Percentiles rank a stretch among this genome's conserved stretches.
Conservation (phyloP, 257 asterid species). For the Capsicum pubescens region DNA sequence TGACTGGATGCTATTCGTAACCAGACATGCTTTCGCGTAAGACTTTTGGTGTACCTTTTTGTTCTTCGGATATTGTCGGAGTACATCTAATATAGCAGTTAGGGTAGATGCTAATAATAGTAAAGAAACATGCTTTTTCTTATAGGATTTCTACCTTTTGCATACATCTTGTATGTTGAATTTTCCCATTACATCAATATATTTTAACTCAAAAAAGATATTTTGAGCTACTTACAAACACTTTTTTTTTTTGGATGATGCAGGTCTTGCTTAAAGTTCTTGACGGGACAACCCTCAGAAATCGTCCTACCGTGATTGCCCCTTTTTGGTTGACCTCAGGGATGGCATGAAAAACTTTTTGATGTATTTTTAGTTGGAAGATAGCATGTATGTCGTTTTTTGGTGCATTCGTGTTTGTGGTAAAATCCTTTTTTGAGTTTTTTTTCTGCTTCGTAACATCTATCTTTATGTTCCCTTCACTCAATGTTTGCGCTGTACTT, state of each 20-base stretch:
- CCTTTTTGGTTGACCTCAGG: neutral
- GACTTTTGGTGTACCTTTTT: neutral
- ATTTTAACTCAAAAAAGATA: neutral
- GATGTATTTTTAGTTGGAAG: neutral
- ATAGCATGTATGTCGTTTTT: neutral
- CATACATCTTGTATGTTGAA: conserved; percentile 9
- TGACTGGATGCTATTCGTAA: neutral
- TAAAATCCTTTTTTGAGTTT: neutral
- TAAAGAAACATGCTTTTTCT: conserved; percentile 14
- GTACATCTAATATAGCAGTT: neutral
- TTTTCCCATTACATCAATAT: neutral
- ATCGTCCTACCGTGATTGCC: neutral
- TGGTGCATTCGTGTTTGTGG: neutral
- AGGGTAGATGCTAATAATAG: neutral
- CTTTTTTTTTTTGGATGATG: neutral
- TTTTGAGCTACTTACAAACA: neutral
- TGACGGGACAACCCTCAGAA: neutral
- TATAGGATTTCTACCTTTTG: neutral
- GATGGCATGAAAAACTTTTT: no score
- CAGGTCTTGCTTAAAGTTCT: neutral
- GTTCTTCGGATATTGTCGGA: neutral
- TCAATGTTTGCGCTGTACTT: no score
- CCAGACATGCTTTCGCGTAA: no score
- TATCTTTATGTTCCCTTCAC: neutral
- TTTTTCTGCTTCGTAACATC: neutral